These are phyloP conservation scores for Dryadomyces quercus-mongolicae DNA, from an alignment of 2,329 filamentous ascomycete genomes.

Conservation along the genomic window DNA sequence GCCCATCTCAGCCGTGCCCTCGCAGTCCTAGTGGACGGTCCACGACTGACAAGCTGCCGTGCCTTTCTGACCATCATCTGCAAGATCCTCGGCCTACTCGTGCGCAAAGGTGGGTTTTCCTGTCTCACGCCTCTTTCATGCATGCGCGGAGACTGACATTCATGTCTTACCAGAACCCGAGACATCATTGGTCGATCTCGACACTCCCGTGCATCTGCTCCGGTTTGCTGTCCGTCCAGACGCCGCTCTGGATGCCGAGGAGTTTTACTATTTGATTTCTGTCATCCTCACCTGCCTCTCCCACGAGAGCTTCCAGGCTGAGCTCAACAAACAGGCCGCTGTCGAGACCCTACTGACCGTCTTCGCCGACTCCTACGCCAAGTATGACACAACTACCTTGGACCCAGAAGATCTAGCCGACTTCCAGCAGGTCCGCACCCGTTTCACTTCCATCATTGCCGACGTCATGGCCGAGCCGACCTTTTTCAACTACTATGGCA, in stretches of 20 bases:
- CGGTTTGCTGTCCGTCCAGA: constrained; percentile 30
- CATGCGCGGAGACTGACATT: too few relatives aligned
- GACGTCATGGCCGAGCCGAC: constrained; percentile 32
- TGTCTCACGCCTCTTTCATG: too few relatives aligned
- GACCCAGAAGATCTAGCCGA: constrained; percentile 34
- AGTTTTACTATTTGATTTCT: constrained; percentile 38
- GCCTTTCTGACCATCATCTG: constrained; percentile 39
- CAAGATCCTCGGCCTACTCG: constrained; percentile 43
- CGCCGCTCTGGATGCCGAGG: constrained; percentile 34
- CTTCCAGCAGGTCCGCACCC: constrained; percentile 25
- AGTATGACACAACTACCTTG: constrained; percentile 24
- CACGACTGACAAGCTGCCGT: constrained; percentile 27
- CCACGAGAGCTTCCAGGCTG: constrained; percentile 36
- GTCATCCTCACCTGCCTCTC: constrained; percentile 45
- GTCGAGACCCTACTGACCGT: constrained; percentile 32
- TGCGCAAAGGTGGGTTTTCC: constrained; percentile 29
- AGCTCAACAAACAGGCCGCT: constrained; percentile 27
- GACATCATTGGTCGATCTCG: constrained; percentile 26
- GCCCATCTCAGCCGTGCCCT: constrained; percentile 37
- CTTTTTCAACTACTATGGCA: constrained; percentile 24
- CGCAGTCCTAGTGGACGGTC: constrained; percentile 34
- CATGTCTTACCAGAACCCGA: constrained; percentile 38
- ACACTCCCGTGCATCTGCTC: constrained; percentile 37
- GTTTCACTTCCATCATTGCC: constrained; percentile 37
- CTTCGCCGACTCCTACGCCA: constrained; percentile 34